phyloP scores from a whole-genome alignment of 768 basidiomycete species.

The Porphyrellus cyaneotinctus region DNA sequence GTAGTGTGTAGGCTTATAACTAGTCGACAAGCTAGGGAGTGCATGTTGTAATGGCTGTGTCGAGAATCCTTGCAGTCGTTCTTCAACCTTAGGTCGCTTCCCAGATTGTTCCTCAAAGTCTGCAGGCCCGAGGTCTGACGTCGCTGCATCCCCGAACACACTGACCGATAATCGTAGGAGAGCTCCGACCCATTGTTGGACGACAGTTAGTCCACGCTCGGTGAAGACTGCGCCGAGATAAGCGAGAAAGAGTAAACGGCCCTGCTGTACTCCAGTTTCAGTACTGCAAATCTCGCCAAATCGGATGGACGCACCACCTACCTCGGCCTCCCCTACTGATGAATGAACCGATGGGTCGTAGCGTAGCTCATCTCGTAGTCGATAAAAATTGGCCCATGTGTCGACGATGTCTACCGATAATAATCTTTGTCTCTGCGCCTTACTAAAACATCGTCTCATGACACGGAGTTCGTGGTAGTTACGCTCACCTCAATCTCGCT shows the following conservation, averaged over 20 bases:
- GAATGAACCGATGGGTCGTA: conserved; percentile 29
- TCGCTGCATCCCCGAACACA: conserved; percentile 14
- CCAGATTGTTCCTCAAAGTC: conserved; percentile 29
- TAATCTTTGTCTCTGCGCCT: conserved; percentile 25
- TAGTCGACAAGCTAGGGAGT: conserved; percentile 8
- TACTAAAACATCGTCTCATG: conserved; percentile 24
- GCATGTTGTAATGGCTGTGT: conserved; percentile 24
- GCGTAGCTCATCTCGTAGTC: conserved; percentile 32
- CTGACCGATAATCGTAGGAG: conserved; percentile 31
- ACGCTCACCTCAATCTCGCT: conserved; percentile 49
- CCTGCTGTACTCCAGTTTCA: conserved; percentile 42
- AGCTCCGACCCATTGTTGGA: conserved; percentile 55
- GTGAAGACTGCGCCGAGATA: conserved; percentile 64
- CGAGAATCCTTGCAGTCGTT: conserved; percentile 30
- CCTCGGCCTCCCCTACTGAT: conserved; percentile 33
- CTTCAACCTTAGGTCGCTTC: conserved; percentile 30
- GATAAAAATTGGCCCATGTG: conserved; percentile 38
- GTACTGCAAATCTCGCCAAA: conserved; percentile 10
- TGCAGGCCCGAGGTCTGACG: conserved; percentile 18
- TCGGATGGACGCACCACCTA: conserved; percentile 27
- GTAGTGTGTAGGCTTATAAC: conserved; percentile 27
- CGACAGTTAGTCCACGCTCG: conserved; percentile 47
- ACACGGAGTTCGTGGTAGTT: conserved; percentile 9
- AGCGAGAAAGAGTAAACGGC: conserved; percentile 53
- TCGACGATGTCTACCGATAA: conserved; percentile 34